Evolutionary conservation across 345 rosid genomes (phyloP).

Genomic region (Excoecaria agallocha): DNA sequence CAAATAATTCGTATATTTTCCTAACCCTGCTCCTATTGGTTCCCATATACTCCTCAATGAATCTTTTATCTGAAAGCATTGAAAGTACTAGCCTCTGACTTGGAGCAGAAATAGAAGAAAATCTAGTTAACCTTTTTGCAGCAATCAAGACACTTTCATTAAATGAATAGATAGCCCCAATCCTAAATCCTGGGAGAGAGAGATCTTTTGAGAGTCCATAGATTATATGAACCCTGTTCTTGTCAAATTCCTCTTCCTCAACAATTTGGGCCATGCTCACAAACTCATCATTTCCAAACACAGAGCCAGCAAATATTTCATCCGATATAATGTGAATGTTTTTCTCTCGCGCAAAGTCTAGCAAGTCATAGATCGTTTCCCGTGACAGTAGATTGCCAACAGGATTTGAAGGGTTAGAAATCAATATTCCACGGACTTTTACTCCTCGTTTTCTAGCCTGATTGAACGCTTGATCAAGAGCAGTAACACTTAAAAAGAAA

Average conservation of each 20-base stretch:
- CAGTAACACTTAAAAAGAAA: constrained; percentile 55
- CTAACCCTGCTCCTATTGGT: constrained; percentile 56
- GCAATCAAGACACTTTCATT: constrained; percentile 64
- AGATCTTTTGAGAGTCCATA: constrained; percentile 92
- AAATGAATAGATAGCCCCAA: constrained; percentile 72
- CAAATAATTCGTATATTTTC: constrained; percentile 47
- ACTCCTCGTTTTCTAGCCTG: constrained; percentile 78
- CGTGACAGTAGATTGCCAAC: constrained; percentile 71
- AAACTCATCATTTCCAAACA: constrained; percentile 64
- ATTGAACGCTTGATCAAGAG: constrained; percentile 76
- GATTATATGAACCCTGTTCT: constrained; percentile 73
- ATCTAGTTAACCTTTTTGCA: constrained; percentile 63
- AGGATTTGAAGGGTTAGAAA: constrained; percentile 86
- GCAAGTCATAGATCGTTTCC: constrained; percentile 51
- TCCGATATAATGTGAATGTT: constrained; percentile 84
- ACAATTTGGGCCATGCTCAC: constrained; percentile 82
- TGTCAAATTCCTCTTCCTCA: constrained; percentile 57
- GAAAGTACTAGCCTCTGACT: constrained; percentile 72
- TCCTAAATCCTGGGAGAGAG: constrained; percentile 78
- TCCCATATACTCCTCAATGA: constrained; percentile 52
- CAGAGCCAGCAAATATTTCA: constrained; percentile 82
- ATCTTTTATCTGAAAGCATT: constrained; percentile 65
- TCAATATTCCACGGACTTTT: constrained; percentile 67
- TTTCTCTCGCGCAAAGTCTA: constrained; percentile 73
- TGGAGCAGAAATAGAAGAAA: constrained; percentile 70